phyloP scores from a whole-genome alignment of 108 stramenopile genomes.

The Nitzschia sp. region DNA sequence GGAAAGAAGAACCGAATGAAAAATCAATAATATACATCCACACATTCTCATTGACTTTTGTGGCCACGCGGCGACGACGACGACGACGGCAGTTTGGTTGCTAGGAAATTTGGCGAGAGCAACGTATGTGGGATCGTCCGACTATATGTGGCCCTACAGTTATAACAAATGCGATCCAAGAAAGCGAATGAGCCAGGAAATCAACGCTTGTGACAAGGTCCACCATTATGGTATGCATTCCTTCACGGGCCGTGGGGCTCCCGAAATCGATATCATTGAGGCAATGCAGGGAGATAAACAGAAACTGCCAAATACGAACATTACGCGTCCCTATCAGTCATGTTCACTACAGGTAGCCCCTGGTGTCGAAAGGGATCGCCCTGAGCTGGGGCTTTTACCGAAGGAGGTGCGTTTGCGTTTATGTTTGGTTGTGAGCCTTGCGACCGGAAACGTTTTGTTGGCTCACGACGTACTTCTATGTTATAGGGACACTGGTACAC shows the following conservation, averaged over 20 bases:
- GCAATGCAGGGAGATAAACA: constrained; percentile 82
- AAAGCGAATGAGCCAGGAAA: constrained; percentile 69
- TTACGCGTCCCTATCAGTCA: constrained; percentile 84
- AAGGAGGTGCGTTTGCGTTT: constrained; percentile 41
- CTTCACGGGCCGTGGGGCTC: constrained; percentile 76
- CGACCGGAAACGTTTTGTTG: too few relatives aligned
- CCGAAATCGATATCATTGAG: constrained; percentile 91
- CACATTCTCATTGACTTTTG: not conserved
- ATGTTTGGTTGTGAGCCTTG: not conserved
- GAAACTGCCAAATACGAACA: constrained; percentile 64
- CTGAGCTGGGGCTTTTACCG: constrained; percentile 57
- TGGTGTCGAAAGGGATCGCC: constrained; percentile 47
- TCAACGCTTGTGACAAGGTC: constrained; percentile 77
- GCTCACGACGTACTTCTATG: too few relatives aligned
- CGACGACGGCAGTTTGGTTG: constrained; percentile 66
- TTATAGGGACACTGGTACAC: constrained; percentile 87
- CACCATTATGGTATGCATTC: constrained; percentile 80
- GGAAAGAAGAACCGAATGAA: not conserved
- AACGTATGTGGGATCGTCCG: constrained; percentile 88
- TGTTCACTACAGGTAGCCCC: constrained; percentile 74
- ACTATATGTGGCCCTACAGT: constrained; percentile 91
- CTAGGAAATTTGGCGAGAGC: constrained; percentile 88
- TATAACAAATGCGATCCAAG: constrained; percentile 75
- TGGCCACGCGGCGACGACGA: not conserved
- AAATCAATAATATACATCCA: not conserved